A percentile compares a stretch with the other conserved stretches of the same genome.
phyloP scores from a whole-genome alignment of 2,329 filamentous ascomycete species.

The Sphaerulina musiva region DNA sequence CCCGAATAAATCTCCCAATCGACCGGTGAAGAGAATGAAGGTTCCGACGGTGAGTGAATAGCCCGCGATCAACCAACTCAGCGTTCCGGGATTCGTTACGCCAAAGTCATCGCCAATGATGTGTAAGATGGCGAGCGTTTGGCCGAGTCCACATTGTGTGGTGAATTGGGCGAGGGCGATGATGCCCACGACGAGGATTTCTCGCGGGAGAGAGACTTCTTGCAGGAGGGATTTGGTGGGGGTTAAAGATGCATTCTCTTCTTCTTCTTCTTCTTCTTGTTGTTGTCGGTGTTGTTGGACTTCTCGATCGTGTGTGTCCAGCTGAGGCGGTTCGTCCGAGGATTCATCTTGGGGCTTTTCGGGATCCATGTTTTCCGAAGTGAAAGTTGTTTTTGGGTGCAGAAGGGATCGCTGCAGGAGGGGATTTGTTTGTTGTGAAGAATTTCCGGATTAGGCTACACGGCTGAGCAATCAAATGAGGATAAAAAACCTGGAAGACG shows the following conservation, averaged over 20 bases:
- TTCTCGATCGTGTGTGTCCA: conserved; percentile 6
- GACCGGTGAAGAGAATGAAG: conserved; percentile 42
- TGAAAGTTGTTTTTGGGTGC: background rate
- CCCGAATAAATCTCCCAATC: conserved; percentile 42
- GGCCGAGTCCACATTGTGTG: conserved; percentile 27
- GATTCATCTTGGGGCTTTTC: background rate
- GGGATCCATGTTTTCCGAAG: background rate
- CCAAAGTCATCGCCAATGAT: conserved; percentile 40
- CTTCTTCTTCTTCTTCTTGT: background rate
- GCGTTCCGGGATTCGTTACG: conserved; percentile 37
- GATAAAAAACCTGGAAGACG: too few species aligned
- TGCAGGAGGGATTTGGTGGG: conserved; percentile 24
- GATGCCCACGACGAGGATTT: conserved; percentile 28
- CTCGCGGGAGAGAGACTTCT: conserved; percentile 27
- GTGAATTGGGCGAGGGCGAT: conserved; percentile 30
- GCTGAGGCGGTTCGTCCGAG: background rate
- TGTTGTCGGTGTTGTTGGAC: background rate
- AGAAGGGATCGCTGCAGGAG: background rate
- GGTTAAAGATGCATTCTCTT: conserved; percentile 3
- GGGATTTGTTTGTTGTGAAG: background rate
- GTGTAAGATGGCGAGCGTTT: conserved; percentile 30
- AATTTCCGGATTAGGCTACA: background rate
- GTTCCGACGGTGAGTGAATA: conserved; percentile 42
- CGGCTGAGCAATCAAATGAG: background rate
- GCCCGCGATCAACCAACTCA: conserved; percentile 41